These are phyloP conservation scores for Leptographium wingfieldii DNA, from an alignment of 2,329 filamentous ascomycete species.

Conservation along the genomic window DNA sequence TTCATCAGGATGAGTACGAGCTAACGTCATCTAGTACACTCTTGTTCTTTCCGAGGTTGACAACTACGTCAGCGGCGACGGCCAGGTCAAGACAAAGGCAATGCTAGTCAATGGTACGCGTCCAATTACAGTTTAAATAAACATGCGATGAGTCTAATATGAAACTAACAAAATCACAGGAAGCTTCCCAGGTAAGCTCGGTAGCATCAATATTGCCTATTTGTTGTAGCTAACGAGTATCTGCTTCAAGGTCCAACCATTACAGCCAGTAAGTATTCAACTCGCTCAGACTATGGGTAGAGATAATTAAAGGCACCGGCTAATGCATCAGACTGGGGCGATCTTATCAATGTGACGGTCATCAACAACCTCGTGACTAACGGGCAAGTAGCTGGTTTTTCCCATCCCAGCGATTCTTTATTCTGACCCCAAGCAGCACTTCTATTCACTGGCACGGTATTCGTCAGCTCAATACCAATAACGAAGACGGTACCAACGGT, in stretches of 20 bases:
- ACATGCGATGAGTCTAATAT: background rate
- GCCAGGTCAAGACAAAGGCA: conserved; percentile 10
- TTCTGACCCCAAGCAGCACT: conserved; percentile 16
- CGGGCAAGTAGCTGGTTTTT: conserved; percentile 15
- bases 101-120: conserved; percentile 14
- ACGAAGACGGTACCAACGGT: conserved; percentile 32
- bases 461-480: conserved; percentile 28
- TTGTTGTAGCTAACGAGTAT: background rate
- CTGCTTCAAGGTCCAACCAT: background rate
- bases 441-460: conserved; percentile 38
- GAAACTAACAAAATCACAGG: background rate
- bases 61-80: conserved; percentile 12
- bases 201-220: background rate
- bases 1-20: no score
- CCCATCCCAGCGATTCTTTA: background rate
- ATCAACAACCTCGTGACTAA: conserved; percentile 46
- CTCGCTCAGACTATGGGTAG: background rate
- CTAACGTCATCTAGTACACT: conserved; percentile 7
- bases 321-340: conserved; percentile 29
- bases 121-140: background rate
- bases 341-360: conserved; percentile 44
- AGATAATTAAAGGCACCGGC: background rate
- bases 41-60: conserved; percentile 11
- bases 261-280: conserved; percentile 1
- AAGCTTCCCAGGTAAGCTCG: conserved; percentile 2